Evolutionary conservation across 495 filamentous ascomycete species (phyloP), one percentile per base, ranked within the genome.

Genomic region (Penicillium silybi): DNA sequence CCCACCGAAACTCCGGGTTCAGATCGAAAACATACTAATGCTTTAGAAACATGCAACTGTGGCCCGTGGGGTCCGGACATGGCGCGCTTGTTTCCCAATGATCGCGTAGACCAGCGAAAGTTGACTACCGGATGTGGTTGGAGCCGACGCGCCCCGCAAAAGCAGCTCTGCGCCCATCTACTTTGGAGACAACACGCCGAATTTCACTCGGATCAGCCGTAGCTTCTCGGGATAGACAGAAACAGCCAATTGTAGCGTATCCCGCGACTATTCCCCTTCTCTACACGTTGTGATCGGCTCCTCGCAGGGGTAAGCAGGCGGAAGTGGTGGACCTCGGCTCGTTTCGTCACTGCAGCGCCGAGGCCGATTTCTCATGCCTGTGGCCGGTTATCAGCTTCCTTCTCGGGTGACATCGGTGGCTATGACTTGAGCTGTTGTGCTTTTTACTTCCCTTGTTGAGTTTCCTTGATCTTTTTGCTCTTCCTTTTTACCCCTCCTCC

Each of bases 241-340:
- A 19, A 7, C 37, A 19, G 37, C 37, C 37, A 39, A 19, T 39
- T 7, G 16, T 17, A 39, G 6, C 18, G 18, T 16, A 19, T 39
- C n/a, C n/a, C 16, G 4, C 6, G 16, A 6, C n/a, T 1, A 32
- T 17, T 39, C 7, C 18, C 16, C 37, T 39, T 18, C 15, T 17
- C n/a, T 39, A 16, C 15, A 8, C 4, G n/a, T 17, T 18, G 13
- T 19, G 37, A 32, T 32, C 29, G 10, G 29, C 29, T 11, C 29
- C 10, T 13, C 11, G 29, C 29, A 13, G 29, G 9, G 11, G 29
- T 6, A 23, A 23, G 44, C 46, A 52, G 56, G 50, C 50, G 45
- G 57, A 61, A 35, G 29, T 10, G 29, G 29, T 62, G 66, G 55
- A 72, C 70, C 70, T 71, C 68, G 70, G 70, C 56, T 68, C 55